Evolutionary conservation across 1,284 basidiomycete genomes (phyloP), one percentile per base, ranked within the genome.

Genomic region (Dichomitus squalens): DNA sequence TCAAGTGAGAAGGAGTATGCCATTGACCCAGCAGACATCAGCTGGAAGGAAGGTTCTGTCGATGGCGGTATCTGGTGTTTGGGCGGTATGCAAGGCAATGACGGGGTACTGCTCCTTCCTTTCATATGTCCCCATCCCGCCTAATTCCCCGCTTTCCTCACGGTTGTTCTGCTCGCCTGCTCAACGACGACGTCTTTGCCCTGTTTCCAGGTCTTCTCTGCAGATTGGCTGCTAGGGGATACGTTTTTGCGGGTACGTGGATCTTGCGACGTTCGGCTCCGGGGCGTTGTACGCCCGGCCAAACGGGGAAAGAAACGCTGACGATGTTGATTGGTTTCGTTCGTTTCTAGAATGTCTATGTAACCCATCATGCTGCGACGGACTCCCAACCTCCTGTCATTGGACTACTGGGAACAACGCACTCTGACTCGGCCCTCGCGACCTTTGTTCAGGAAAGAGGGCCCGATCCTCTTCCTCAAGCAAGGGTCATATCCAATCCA

Each of bases 191-290:
- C 18, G 25, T 44, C 34, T 8, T 36, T 5, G 14, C 49, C 18
- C 48, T 40, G 48, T 36, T 58, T 38, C 16, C 60, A 85, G 79
- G 79, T 86, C 36, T 78, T 77, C 61, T 80, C 81, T n/a, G 82
- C 81, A 4, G 85, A 86, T 68, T 86, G 85, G 85, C 73, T 86
- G 16, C 73, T 85, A 20, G 84, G 84, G 14, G 82, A 82, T 58
- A 74, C 77, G 18, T 86, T 84, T 62, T 73, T 86, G 54, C 76
- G 84, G 64, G 83, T 81, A 59, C 54, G 77, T 72, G 16, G 31
- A 27, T 40, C 55, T 11, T 43, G 20, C 34, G 43, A 47, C 23
- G 27, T 34, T 34, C 25, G 18, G 46, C 29, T 29, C n/a, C 46
- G 48, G 31, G 34, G 7, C 36, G 49, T 51, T 27, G n/a, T 33